Base-by-base conservation (phyloP, 2,329 filamentous ascomycete genomes). In the Metarhizium rileyi region DNA sequence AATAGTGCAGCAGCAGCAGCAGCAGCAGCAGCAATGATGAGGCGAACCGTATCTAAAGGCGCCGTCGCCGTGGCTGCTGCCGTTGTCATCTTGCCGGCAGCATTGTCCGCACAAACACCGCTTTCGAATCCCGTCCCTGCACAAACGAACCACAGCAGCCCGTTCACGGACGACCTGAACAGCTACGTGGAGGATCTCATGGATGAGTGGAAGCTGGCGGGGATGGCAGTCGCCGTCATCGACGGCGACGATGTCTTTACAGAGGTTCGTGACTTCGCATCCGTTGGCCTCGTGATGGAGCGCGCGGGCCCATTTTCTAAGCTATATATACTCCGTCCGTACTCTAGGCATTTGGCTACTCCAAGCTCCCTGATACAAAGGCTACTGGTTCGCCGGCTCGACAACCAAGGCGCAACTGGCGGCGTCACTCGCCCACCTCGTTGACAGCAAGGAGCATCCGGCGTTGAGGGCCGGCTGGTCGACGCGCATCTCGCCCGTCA, bases 361-460 rank as follows among this genome's bases (percentile, higher is more conserved):
- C 63, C 2, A 61, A 58, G 0, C 43, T 64, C 8, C 63, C 54
- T 52, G 72, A 70, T 66, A 68, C 26, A 64, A 68, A 53, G 61
- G 72, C 53, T 53, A 70, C 56, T 81, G 76, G 63, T 77, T 74
- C 51, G 68, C 67, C 2, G 80, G 71, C 2, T 80, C 75, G 41
- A 78, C 71, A 1, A 79, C 76, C 23, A 83, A 83, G 58, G 73
- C 76, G 3, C 70, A 77, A 46, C 74, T 71, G 0, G 71, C 73
- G 2, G 75, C 76, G 1, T 66, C 69, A 0, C 59, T 83, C 2
- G 60, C 79, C 2, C 71, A 74, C 1, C 58, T 78, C 5, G 69
- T 81, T 10, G 65, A 78, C 10, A 68, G 70, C 16, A 66, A 73
- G 8, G 26, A 52, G 28, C 52, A 59, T 40, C 50, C 60, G 2